phyloP scores from a whole-genome alignment of 352 stramenopile species.

The Albugo laibachii region DNA sequence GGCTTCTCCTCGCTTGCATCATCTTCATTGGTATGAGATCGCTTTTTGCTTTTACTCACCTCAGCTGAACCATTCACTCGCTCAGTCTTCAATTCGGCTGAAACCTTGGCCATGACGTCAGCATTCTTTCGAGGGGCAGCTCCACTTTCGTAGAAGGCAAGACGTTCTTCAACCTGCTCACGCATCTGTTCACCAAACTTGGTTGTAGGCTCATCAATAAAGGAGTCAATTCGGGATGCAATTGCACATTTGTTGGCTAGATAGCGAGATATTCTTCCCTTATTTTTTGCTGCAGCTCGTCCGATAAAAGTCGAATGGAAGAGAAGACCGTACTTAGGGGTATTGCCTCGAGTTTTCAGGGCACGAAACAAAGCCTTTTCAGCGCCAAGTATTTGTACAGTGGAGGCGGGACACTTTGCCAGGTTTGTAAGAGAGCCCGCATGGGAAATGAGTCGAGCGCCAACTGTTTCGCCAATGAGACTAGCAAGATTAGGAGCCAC shows the following conservation, averaged over 20 bases:
- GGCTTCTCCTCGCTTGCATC: conserved; percentile 28
- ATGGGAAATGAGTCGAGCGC: conserved; percentile 98
- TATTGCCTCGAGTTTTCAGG: conserved; percentile 99
- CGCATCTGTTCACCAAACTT: conserved; percentile 97
- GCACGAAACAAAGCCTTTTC: conserved; percentile 99
- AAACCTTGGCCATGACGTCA: conserved; percentile 96
- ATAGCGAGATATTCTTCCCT: conserved; percentile 98
- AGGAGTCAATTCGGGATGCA: conserved; percentile 97
- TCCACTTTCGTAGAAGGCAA: conserved; percentile 98
- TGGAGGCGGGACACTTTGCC: conserved; percentile 98
- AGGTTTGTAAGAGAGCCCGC: conserved; percentile 97
- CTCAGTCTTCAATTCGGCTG: conserved; percentile 65
- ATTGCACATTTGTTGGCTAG: conserved; percentile 99
- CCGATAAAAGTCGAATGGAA: conserved; percentile 99
- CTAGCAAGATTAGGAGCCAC: conserved; percentile 97
- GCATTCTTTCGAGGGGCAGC: conserved; percentile 95
- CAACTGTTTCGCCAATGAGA: conserved; percentile 98
- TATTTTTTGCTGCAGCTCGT: conserved; percentile 98
- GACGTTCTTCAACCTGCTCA: conserved; percentile 98
- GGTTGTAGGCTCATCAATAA: conserved; percentile 89
- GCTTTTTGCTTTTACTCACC: conserved; percentile 21
- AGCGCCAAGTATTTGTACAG: conserved; percentile 99
- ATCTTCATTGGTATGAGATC: conserved; percentile 40
- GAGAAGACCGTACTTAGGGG: conserved; percentile 99
- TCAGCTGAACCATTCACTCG: conserved; percentile 6